Base-by-base conservation (phyloP, 257 asterid species). In the Sherardia arvensis region DNA sequence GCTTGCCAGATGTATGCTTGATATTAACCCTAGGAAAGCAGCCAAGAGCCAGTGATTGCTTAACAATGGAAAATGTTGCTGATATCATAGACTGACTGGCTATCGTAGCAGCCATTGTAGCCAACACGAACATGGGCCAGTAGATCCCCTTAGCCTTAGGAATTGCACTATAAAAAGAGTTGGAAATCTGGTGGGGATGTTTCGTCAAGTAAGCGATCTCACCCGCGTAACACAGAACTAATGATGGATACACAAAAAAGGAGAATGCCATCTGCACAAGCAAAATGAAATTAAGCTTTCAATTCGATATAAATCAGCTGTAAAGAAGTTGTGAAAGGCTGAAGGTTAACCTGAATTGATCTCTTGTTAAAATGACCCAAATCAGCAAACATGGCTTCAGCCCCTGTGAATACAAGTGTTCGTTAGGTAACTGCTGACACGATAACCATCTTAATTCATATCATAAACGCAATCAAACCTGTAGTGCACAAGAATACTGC, bases 51-150 rank as follows among this genome's bases (percentile, higher is more conserved):
- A 83, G 77, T 0, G 93, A 83, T 25, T 87, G 93, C 68, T 84
- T 87, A 1, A 87, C 75, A 21, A 85, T 80, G 7, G 95, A 87
- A 60, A 87, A 74, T 79, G 81, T 54, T 10, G 84, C 93, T 4
- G 90, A 84, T 36, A 85, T 83, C 93, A 87, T 85, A 0, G 90
- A 79, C 28, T 87, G 95, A 74, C 95, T 87, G 0, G 95, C 73
- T 0, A 87, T 84, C 7, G 77, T 65, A 5, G 83, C 75, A 49
- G 75, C 75, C 51, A 72, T 72, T 18, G 85, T 81, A 3, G 95
- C 83, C 36, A 87, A 54, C 10, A 81, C 83, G 27, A 87, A 87
- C 91, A 85, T 79, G 1, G 91, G 95, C 91, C 95, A 87, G 74
- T 87, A 83, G 2, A 85, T 83, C 1, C 71, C 36, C 1, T 8